These are phyloP conservation scores for Septoria petroselini DNA, from an alignment of 2,329 filamentous ascomycete genomes.

Conservation along the genomic window DNA sequence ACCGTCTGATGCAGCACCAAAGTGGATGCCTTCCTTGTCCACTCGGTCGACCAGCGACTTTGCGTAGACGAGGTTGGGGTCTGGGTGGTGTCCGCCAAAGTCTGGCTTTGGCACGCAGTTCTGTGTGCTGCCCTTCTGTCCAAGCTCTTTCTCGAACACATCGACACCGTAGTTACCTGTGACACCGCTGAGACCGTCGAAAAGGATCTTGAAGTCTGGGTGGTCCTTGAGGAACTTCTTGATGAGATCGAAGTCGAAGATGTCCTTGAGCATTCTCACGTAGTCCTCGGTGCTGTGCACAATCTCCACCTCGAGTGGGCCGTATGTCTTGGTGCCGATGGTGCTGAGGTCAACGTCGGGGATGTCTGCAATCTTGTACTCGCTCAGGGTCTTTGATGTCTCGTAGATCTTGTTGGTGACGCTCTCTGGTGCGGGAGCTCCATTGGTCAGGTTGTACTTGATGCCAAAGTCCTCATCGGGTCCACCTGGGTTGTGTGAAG, in stretches of 20 bases:
- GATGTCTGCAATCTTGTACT: constrained; percentile 88
- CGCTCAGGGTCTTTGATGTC: constrained; percentile 80
- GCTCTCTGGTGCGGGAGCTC: constrained; percentile 89
- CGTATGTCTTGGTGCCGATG: constrained; percentile 81
- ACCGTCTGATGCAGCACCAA: constrained; percentile 92
- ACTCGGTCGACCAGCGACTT: constrained; percentile 92
- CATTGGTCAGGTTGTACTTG: constrained; percentile 98
- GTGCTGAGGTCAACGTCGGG: constrained; percentile 79
- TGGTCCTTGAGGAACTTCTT: constrained; percentile 85
- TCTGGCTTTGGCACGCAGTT: constrained; percentile 91
- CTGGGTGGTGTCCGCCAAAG: constrained; percentile 95
- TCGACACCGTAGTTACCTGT: constrained; percentile 92
- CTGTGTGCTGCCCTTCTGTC: constrained; percentile 76
- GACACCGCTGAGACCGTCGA: constrained; percentile 90
- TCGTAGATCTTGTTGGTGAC: constrained; percentile 99
- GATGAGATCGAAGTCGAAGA: constrained; percentile 97
- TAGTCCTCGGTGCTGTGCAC: constrained; percentile 93
- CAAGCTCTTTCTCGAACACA: constrained; percentile 93
- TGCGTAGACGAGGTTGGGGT: constrained; percentile 96
- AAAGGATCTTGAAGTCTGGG: constrained; percentile 92
- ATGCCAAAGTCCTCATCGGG: constrained; percentile 96
- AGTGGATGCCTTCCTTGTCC: constrained; percentile 86
- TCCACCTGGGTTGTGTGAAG: constrained; percentile 98
- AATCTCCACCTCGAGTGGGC: constrained; percentile 86
- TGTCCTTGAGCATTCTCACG: constrained; percentile 91